phyloP scores from a whole-genome alignment of 495 filamentous ascomycete genomes.

The Neurospora sublineolata region DNA sequence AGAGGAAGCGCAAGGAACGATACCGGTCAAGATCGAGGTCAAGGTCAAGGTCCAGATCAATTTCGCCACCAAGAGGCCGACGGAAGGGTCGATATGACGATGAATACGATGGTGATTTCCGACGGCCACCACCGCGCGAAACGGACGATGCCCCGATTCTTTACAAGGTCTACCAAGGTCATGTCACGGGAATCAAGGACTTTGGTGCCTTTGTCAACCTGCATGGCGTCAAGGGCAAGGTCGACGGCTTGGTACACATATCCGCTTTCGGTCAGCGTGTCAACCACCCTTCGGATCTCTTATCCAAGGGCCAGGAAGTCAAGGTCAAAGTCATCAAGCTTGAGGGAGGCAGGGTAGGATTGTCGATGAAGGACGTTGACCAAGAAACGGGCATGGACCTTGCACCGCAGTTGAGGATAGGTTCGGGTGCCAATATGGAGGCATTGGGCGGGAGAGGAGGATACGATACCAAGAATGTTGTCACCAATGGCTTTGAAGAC shows the following conservation, averaged over 20 bases:
- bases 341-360: slow-evolving; percentile 63
- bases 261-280: slow-evolving; percentile 85
- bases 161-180: slow-evolving; percentile 83
- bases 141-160: slow-evolving; percentile 67
- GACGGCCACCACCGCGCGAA: slow-evolving; percentile 62
- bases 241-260: slow-evolving; percentile 92
- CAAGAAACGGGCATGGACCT: slow-evolving; percentile 81
- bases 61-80: slow-evolving; percentile 37
- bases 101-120: slow-evolving; percentile 60
- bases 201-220: slow-evolving; percentile 95
- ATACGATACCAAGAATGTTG: slow-evolving; percentile 7
- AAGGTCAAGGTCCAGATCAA: slow-evolving; percentile 39
- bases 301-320: slow-evolving; percentile 69
- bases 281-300: slow-evolving; percentile 81
- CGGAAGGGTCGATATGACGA: slow-evolving; percentile 42
- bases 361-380: slow-evolving; percentile 97
- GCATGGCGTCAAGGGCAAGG: slow-evolving; percentile 72
- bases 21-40: slow-evolving; percentile 38
- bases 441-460: slow-evolving; percentile 47
- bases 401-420: slow-evolving; percentile 66
- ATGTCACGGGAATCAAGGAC: slow-evolving; percentile 83
- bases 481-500: background rate
- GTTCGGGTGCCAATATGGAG: slow-evolving; percentile 88
- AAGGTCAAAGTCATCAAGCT: slow-evolving; percentile 91
- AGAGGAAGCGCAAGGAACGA: slow-evolving; percentile 33